Conservation (phyloP, 305 asterid species). For the Fraxinus ornus region DNA sequence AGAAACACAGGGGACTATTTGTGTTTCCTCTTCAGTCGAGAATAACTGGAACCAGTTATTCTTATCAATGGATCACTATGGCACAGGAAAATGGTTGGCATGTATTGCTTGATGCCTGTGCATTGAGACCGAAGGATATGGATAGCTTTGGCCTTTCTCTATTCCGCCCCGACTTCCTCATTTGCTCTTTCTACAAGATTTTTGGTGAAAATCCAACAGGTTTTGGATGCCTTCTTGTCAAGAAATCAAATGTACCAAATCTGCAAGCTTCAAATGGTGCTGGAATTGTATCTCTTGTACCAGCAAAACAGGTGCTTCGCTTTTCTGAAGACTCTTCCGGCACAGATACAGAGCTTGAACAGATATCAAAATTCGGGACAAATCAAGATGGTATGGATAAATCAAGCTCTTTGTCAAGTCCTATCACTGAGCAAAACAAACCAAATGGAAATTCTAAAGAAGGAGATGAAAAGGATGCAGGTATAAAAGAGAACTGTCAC, state of each 20-base stretch:
- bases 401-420: conserved; percentile 14
- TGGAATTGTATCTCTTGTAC: conserved; percentile 58
- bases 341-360: conserved; percentile 49
- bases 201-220: conserved; percentile 87
- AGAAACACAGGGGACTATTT: conserved; percentile 56
- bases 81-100: conserved; percentile 93
- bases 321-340: conserved; percentile 51
- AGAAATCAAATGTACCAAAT: conserved; percentile 50
- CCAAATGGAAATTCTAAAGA: not conserved
- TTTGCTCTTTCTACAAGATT: conserved; percentile 85
- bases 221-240: conserved; percentile 79
- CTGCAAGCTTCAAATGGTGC: conserved; percentile 52
- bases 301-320: conserved; percentile 34
- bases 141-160: conserved; percentile 80
- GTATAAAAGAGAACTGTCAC: conserved; percentile 14
- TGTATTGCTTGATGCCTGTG: conserved; percentile 80
- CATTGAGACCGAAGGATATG: conserved; percentile 85
- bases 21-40: conserved; percentile 88
- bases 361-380: conserved; percentile 14
- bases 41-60: conserved; percentile 69
- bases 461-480: not conserved
- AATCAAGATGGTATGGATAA: conserved; percentile 20
- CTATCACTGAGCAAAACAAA: not conserved
- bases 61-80: conserved; percentile 88
- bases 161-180: conserved; percentile 71